Conservation (phyloP, 1,284 basidiomycete genomes). For the Fomitiporia mediterranea region DNA sequence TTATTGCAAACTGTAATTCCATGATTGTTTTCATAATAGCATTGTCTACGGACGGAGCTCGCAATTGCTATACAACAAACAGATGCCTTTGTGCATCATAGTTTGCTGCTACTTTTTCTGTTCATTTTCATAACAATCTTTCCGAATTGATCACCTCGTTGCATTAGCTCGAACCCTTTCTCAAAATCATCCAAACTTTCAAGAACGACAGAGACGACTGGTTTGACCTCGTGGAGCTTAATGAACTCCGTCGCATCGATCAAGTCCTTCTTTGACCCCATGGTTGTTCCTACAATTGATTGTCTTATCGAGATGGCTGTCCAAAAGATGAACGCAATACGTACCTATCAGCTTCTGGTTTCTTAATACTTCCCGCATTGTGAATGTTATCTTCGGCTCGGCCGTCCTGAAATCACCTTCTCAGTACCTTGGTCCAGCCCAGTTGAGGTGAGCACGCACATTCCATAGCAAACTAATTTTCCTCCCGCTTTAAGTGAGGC, state of each 20-base stretch:
- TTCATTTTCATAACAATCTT: conserved; percentile 62
- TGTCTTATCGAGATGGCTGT: background rate
- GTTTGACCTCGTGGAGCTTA: conserved; percentile 61
- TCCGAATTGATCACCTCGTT: conserved; percentile 64
- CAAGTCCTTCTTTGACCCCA: conserved; percentile 81
- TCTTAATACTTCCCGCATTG: conserved; percentile 77
- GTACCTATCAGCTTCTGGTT: conserved; percentile 73
- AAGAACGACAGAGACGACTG: conserved; percentile 70
- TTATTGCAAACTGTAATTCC: no score
- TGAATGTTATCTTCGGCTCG: conserved; percentile 56
- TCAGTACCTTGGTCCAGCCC: conserved; percentile 16
- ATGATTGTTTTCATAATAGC: no score
- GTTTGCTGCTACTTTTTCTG: background rate
- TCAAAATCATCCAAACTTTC: conserved; percentile 65
- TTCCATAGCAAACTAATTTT: conserved; percentile 71
- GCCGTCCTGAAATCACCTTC: conserved; percentile 53
- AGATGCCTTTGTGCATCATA: background rate
- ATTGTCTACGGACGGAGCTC: background rate
- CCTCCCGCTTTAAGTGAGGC: conserved; percentile 68
- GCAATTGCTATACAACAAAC: background rate
- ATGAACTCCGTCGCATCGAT: conserved; percentile 69
- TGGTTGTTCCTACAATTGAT: conserved; percentile 58
- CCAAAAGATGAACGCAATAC: conserved; percentile 23
- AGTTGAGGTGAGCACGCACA: conserved; percentile 42
- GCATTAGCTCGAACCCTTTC: conserved; percentile 66